Evolutionary conservation across 345 rosid genomes (phyloP), one percentile per base, ranked within the genome.

Genomic region (Cardiospermum halicacabum): DNA sequence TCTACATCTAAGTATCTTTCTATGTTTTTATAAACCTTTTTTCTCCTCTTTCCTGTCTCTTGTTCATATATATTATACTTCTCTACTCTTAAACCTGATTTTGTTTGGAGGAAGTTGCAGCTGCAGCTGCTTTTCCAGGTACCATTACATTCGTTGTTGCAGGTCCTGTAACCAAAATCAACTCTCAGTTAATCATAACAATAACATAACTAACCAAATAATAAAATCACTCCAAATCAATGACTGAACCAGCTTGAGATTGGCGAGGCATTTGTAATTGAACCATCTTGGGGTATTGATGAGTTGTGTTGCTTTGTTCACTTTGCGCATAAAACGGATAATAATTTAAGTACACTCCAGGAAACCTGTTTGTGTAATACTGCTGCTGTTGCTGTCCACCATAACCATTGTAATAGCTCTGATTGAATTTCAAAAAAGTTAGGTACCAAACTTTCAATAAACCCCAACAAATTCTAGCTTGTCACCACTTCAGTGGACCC

Each of bases 331-430:
- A 43, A 40, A 60, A 62, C 48, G 66, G 66, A 62, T 62, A 13
- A 54, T 30, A 48, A 62, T 62, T 62, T 47, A 21, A 26, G 40
- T 62, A 62, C 1, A 49, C 42, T 62, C 28, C 66, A 11, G 56
- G 66, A 32, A 19, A 48, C 28, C 56, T 31, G 19, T 71, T 13
- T 66, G 69, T 22, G 60, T 75, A 77, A 56, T 75, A 80, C 19
- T n/a, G 84, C 58, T 21, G 79, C 53, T 79, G 80, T 28, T 83
- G 87, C 3, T n/a, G n/a, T n/a, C 77, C 77, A 50, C 82, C 77
- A 43, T 73, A 74, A 11, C 61, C 79, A 50, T 74, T 77, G 75
- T 75, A 80, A 60, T 80, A 78, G 51, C 71, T 76, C 87, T 83
- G 84, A 4, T 34, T 3, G 4, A 34, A 34, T 34, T 3, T 4